These are phyloP conservation scores for Leccinellum luteum DNA, from an alignment of 768 basidiomycete genomes.

Conservation along the genomic window DNA sequence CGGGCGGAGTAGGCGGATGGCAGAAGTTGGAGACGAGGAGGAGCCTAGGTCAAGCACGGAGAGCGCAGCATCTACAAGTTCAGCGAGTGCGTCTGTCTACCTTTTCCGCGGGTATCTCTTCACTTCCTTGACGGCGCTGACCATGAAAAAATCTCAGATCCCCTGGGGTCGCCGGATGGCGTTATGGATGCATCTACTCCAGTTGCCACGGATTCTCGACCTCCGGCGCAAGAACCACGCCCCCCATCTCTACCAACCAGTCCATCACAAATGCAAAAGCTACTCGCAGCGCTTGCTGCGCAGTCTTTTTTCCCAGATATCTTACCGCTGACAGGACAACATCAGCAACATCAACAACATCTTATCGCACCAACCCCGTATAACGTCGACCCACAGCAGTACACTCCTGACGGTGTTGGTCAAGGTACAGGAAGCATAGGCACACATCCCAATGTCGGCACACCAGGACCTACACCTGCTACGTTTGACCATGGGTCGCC, in stretches of 20 bases:
- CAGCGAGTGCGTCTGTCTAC: conserved; percentile 9
- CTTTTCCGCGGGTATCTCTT: neutral
- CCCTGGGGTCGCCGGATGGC: conserved; percentile 45
- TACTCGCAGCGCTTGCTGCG: conserved; percentile 44
- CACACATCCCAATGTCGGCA: conserved; percentile 2
- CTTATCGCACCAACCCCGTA: conserved; percentile 32
- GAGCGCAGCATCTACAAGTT: conserved; percentile 19
- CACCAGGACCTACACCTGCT: conserved; percentile 15
- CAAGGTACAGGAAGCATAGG: neutral
- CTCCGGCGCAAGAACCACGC: conserved; percentile 14
- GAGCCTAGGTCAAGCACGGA: conserved; percentile 32
- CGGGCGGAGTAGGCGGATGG: conserved; percentile 36
- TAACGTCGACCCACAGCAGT: conserved; percentile 10
- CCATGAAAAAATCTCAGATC: conserved; percentile 26
- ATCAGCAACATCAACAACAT: conserved; percentile 23
- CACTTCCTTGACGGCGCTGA: neutral
- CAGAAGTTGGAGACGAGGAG: conserved; percentile 41
- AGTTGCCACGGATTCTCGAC: conserved; percentile 7
- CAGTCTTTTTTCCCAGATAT: conserved; percentile 24
- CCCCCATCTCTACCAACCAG: conserved; percentile 42
- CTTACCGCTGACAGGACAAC: conserved; percentile 17
- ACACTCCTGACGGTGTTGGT: neutral
- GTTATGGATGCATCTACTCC: conserved; percentile 18
- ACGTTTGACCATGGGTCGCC: conserved; percentile 23
- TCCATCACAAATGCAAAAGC: conserved; percentile 56